Base-by-base conservation (phyloP, 352 stramenopile genomes). In the Lagenidium sp. region DNA sequence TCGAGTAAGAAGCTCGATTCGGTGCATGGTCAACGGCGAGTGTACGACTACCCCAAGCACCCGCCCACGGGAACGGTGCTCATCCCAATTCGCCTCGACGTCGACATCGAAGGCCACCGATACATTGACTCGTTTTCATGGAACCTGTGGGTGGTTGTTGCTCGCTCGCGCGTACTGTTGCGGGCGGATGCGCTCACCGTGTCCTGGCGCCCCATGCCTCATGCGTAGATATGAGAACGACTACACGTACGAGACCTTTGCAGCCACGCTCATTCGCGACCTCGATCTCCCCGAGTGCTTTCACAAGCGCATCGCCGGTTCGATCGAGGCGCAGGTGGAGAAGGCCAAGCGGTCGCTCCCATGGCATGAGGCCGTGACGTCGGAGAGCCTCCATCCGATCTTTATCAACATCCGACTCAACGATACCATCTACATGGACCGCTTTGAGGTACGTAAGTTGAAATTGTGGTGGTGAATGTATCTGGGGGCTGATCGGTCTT, bases 111-210 rank as follows among this genome's bases (percentile, higher is more conserved):
- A 45, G 78, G 78, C 11, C 84, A 83, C 44, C 72, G 78, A 30
- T 90, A 84, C 63, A 85, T 90, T 35, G 78, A 90, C 41, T 86
- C 74, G 19, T 83, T 90, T 39, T 74, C 63, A 23, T 87, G 74
- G 74, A 90, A 87, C 43, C 36, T 85, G 68, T 87, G 62, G 22
- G 59, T 55, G 18, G 6, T 10, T 7, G 6, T 41, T n/a, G n/a
- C n/a, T n/a, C n/a, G n/a, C n/a, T n/a, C n/a, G n/a, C n/a, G n/a
- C n/a, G n/a, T n/a, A n/a, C n/a, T n/a, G n/a, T n/a, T n/a, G n/a
- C n/a, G n/a, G n/a, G n/a, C n/a, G n/a, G n/a, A n/a, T n/a, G n/a
- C n/a, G n/a, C n/a, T n/a, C n/a, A n/a, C n/a, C n/a, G n/a, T n/a
- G n/a, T n/a, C n/a, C n/a, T n/a, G n/a, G n/a, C n/a, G n/a, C n/a